Evolutionary conservation across 768 basidiomycete genomes (phyloP).

Genomic region (Royoungia palumana): DNA sequence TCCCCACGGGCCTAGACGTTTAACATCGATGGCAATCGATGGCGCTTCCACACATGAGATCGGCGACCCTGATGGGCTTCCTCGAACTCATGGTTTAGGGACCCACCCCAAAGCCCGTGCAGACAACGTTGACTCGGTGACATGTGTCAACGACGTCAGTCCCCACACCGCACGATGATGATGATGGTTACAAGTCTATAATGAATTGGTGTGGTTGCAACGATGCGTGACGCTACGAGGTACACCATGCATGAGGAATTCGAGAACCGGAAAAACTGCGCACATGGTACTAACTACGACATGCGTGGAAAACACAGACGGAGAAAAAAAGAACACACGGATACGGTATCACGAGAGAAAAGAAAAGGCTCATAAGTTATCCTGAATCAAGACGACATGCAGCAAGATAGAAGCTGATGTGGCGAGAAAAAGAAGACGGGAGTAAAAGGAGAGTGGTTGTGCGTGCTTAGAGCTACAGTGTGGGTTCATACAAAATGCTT

Average conservation of each 20-base stretch:
- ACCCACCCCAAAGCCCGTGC: no score
- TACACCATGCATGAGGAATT: background rate
- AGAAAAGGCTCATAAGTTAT: conserved; percentile 24
- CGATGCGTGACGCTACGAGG: no score
- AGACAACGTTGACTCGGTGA: no score
- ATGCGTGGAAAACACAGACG: conserved; percentile 15
- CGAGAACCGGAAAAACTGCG: conserved; percentile 6
- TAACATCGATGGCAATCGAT: no score
- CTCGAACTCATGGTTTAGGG: conserved; percentile 6
- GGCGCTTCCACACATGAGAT: no score
- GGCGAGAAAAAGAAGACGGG: background rate
- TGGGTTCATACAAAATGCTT: conserved; percentile 17
- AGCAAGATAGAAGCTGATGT: background rate
- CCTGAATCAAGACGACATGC: background rate
- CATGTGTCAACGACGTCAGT: no score
- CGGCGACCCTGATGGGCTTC: conserved; percentile 4
- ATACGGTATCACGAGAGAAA: conserved; percentile 3
- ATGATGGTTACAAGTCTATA: background rate
- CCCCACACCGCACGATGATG: no score
- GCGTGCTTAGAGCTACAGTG: conserved; percentile 30
- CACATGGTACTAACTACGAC: conserved; percentile 28
- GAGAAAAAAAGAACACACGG: background rate
- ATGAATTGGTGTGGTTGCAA: background rate
- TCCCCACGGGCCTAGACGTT: no score
- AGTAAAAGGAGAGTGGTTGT: conserved; percentile 21